Conservation (phyloP, 495 filamentous ascomycete genomes). For the Podospora pseudoanserina region DNA sequence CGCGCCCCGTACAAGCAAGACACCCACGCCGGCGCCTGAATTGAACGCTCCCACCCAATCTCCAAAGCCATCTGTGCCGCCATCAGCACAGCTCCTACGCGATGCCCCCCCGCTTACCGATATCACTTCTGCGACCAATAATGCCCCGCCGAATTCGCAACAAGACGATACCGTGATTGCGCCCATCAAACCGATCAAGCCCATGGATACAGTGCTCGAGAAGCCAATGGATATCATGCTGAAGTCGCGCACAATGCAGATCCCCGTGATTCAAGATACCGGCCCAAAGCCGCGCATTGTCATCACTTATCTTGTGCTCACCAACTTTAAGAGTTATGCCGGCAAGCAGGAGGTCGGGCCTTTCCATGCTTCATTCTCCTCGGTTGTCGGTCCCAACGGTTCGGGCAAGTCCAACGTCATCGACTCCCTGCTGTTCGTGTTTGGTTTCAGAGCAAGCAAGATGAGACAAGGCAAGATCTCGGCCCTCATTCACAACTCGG, state of each 20-base stretch:
- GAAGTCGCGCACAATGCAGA: constrained; percentile 71
- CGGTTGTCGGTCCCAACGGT: constrained; percentile 95
- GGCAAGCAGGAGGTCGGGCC: constrained; percentile 92
- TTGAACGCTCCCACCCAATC: constrained; percentile 41
- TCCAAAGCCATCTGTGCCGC: constrained; percentile 41
- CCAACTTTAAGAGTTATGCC: constrained; percentile 98
- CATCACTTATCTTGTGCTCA: constrained; percentile 83
- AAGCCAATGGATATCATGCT: constrained; percentile 93
- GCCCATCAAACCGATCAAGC: constrained; percentile 62
- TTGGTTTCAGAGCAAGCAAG: constrained; percentile 97
- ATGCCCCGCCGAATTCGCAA: constrained; percentile 32
- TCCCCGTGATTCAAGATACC: constrained; percentile 62
- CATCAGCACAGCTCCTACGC: constrained; percentile 43
- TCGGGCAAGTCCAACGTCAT: constrained; percentile 99
- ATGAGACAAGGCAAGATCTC: constrained; percentile 99
- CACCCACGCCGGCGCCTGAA: constrained; percentile 50
- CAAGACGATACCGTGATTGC: constrained; percentile 40
- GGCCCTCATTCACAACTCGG: constrained; percentile 94
- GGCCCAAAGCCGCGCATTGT: constrained; percentile 81
- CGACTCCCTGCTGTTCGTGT: constrained; percentile 95
- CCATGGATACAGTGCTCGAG: constrained; percentile 71
- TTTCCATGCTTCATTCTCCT: constrained; percentile 97
- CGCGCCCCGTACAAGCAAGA: constrained; percentile 46
- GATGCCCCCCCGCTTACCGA: constrained; percentile 72
- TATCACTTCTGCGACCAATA: constrained; percentile 69